Percentiles rank a stretch among this genome's conserved stretches.
Conservation (phyloP, 371 early-diverging fungal genomes). For the Rhizoclosmatium hyalinum region DNA sequence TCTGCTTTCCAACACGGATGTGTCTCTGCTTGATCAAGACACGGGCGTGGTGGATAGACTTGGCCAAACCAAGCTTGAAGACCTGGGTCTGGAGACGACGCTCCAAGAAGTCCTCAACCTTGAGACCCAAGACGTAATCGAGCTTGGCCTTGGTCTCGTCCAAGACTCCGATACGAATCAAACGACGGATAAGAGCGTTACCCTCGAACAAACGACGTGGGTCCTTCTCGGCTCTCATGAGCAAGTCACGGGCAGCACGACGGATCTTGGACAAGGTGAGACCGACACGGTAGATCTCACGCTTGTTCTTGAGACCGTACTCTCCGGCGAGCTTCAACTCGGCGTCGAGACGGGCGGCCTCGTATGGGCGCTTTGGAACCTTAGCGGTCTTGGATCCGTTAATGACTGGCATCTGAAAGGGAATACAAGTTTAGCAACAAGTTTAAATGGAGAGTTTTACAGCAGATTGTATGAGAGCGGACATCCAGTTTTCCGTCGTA, state of each 20-base stretch:
- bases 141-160: conserved; percentile 97
- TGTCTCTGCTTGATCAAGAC: conserved; percentile 95
- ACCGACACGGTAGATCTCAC: conserved; percentile 98
- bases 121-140: conserved; percentile 98
- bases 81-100: conserved; percentile 99
- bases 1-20: conserved; percentile 99
- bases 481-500: too few species aligned
- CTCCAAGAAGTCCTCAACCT: conserved; percentile 99
- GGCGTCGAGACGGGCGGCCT: conserved; percentile 97
- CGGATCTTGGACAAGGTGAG: conserved; percentile 98
- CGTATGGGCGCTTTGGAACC: conserved; percentile 99
- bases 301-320: conserved; percentile 99
- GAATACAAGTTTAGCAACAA: background rate
- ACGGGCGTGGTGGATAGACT: conserved; percentile 99
- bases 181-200: conserved; percentile 97
- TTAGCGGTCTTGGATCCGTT: conserved; percentile 68
- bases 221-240: conserved; percentile 97
- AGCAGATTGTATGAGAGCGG: too few species aligned
- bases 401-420: conserved; percentile 24
- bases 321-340: conserved; percentile 99
- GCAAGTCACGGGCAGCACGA: conserved; percentile 99
- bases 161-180: conserved; percentile 98
- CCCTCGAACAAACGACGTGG: conserved; percentile 99
- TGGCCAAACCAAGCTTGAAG: conserved; percentile 98
- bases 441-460: background rate